Evolutionary conservation across 331 rosid genomes (phyloP), one percentile per base, ranked within the genome.

Genomic region (Acacia concinna): DNA sequence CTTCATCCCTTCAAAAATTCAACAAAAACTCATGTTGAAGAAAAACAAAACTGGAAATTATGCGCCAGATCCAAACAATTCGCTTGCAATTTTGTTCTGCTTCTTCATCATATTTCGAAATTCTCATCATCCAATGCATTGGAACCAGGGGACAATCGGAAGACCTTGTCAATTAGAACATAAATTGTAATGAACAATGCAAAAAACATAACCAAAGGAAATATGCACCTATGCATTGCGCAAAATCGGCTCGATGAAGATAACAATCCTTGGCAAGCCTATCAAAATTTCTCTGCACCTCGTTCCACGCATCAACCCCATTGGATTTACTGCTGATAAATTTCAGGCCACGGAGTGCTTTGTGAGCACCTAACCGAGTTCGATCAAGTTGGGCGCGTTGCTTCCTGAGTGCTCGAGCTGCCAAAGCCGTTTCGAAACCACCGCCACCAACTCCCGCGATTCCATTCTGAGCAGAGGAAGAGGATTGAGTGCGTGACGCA

Each of bases 351-450:
- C 92, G 97, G 34, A 96, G 98, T 5, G 98, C 98, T 64, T 88
- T 96, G 0, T 89, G 88, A 30, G 99, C 95, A 1, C 98, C 91
- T 43, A 92, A 82, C 13, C 94, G 92, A 73, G 97, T 90, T 17
- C 97, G 97, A 81, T 96, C 99, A 21, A 93, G 95, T 84, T 91
- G 94, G 17, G 98, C 99, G 54, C 93, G 89, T 79, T 92, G 97
- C 84, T 89, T 88, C 84, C 99, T 84, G 18, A 89, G 83, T 7
- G 97, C 94, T 1, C 99, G 85, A 72, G 99, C 98, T 0, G 89
- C 99, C 80, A 96, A 47, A 37, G 93, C 97, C 38, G 90, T 88
- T 78, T 93, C 97, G 63, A 82, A 83, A 32, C 89, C 93, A 9
- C 80, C 76, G 10, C 74, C 89, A 4, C 64, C 49, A 15, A 65